Evolutionary conservation across 345 rosid species (phyloP).

Genomic region (Citrus medica): DNA sequence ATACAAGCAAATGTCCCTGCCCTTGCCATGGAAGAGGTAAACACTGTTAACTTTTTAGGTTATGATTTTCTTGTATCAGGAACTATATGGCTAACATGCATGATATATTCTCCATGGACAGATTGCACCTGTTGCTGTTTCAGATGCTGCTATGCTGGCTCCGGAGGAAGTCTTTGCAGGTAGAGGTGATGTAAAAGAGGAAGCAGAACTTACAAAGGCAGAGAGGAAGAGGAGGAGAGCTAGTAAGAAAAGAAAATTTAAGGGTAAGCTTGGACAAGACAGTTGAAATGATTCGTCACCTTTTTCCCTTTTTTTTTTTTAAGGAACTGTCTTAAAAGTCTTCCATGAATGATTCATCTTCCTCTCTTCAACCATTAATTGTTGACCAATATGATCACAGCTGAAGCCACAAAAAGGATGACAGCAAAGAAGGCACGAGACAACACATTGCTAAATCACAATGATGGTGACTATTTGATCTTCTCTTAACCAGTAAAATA

Average conservation of each 20-base stretch:
- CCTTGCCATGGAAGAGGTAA: conserved; percentile 98
- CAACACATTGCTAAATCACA: conserved; percentile 11
- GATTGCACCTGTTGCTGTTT: conserved; percentile 93
- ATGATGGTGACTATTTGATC: conserved; percentile 35
- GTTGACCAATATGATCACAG: conserved; percentile 31
- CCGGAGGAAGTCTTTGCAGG: conserved; percentile 90
- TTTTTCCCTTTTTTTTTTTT: no score
- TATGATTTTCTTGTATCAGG: neutral
- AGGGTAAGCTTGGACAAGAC: conserved; percentile 42
- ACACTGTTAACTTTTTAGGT: neutral
- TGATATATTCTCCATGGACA: conserved; percentile 25
- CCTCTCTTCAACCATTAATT: conserved; percentile 2
- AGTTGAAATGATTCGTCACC: neutral
- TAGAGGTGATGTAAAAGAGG: conserved; percentile 84
- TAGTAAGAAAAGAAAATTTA: conserved; percentile 82
- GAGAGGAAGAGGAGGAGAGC: conserved; percentile 98
- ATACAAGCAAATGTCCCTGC: conserved; percentile 90
- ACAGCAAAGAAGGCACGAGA: conserved; percentile 43
- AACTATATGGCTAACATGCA: neutral
- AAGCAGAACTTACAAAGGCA: conserved; percentile 69
- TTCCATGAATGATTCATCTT: neutral
- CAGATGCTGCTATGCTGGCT: conserved; percentile 98
- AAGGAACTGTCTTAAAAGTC: neutral
- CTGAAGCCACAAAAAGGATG: conserved; percentile 50
- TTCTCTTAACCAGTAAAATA: neutral